phyloP scores from a whole-genome alignment of 768 basidiomycete genomes.

The Mycena leptocephala region DNA sequence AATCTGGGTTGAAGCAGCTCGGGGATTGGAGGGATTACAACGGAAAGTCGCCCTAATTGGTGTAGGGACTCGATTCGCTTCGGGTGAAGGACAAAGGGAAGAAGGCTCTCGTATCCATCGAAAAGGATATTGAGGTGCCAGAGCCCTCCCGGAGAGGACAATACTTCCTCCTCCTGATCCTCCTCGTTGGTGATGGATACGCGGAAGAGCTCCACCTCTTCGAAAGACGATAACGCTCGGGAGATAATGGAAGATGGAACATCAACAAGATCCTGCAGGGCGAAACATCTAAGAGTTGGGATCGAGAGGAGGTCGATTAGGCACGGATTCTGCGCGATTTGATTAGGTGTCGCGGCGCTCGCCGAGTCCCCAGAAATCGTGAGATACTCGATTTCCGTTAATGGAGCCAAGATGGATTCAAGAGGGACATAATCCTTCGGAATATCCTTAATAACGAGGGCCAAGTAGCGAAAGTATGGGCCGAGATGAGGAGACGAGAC shows the following conservation, averaged over 20 bases:
- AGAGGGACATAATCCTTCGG: not conserved
- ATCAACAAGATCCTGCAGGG: not conserved
- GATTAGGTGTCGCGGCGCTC: not conserved
- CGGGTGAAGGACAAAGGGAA: not conserved
- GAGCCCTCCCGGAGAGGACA: not conserved
- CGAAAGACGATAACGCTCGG: not conserved
- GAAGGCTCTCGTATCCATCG: not conserved
- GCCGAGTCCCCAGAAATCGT: not conserved
- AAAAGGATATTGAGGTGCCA: not conserved
- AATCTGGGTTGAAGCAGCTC: not conserved
- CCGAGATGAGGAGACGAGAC: slow-evolving; percentile 17
- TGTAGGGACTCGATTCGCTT: not conserved
- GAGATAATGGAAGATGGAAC: not conserved
- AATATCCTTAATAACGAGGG: not conserved
- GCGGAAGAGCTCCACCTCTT: not conserved
- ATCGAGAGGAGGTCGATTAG: not conserved
- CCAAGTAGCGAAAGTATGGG: not conserved
- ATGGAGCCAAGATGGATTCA: not conserved
- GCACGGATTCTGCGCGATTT: not conserved
- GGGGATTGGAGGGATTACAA: not conserved
- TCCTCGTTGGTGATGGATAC: not conserved
- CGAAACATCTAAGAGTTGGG: not conserved
- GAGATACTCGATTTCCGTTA: slow-evolving; percentile 8
- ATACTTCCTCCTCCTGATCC: not conserved
- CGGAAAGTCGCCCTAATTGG: not conserved